Percentiles rank a stretch among this genome's conserved stretches.
These are phyloP conservation scores for Aspergillus bertholletiae DNA, from an alignment of 495 filamentous ascomycete species.

Conservation along the genomic window DNA sequence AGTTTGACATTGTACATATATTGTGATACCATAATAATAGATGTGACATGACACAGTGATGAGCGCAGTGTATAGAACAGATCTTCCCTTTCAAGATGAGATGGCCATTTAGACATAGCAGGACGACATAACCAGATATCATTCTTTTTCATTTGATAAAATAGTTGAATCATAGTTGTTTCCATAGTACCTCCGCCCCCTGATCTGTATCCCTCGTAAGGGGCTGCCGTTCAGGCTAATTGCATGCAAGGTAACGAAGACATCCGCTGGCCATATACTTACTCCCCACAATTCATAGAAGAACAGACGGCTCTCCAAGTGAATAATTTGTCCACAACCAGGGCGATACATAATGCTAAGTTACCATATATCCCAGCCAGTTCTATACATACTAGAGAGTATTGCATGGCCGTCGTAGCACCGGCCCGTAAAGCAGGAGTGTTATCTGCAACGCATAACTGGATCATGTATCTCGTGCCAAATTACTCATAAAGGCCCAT, in stretches of 20 bases:
- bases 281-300: neutral
- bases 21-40: neutral
- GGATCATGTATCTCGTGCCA: conserved; percentile 32
- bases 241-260: neutral
- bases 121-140: no score
- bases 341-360: no score
- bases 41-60: no score
- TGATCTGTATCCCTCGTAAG: neutral
- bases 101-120: no score
- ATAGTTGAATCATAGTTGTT: neutral
- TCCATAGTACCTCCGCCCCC: neutral
- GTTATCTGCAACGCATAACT: conserved; percentile 36
- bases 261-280: neutral
- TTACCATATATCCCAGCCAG: no score
- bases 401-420: no score
- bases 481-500: conserved; percentile 23
- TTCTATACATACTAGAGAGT: no score
- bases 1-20: neutral
- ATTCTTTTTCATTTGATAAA: neutral
- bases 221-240: neutral
- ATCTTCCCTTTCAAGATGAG: no score
- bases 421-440: conserved; percentile 4
- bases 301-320: neutral
- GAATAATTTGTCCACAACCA: neutral
- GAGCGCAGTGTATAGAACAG: no score